Base-by-base conservation (phyloP, 768 basidiomycete genomes). In the Tricholoma furcatifolium region DNA sequence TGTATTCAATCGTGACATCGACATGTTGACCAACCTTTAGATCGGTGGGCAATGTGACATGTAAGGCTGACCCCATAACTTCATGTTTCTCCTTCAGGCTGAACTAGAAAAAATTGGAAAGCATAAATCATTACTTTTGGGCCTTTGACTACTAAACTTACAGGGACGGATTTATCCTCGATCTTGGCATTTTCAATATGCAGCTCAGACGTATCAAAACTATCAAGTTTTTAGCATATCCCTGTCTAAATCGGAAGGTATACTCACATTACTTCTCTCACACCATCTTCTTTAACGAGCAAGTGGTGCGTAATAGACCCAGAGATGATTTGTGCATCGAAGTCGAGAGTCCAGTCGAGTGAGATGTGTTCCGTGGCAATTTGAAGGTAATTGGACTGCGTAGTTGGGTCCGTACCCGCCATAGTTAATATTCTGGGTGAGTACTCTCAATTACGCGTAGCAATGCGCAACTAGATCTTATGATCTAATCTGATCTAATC, bases 341-440 rank as follows among this genome's bases (percentile, higher is more conserved):
- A 97, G 69, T 97, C 85, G 57, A 97, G 70, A 0, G 61, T 70
- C 93, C 93, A 96, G 58, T 88, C 78, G 46, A 97, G 81, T 18
- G 79, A 70, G 14, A 93, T 70, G 64, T 91, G 83, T 34, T 80
- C 75, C 1, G 88, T 84, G 2, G 73, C 67, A 58, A 94, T 77
- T 43, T 85, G 71, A 4, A 71, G 66, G 67, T 90, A 92, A 72
- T 97, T 97, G 20, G 91, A 80, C 62, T 93, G 88, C 0, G 88
- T 87, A 0, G 90, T 83, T 17, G 84, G 85, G 63, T 91, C 88
- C 30, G 56, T 27, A 27, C 27, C 27, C 7, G 3, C 27, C 27
- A 27, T 27, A 27, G 27, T 7, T 27, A 4, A 7, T n/a, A n/a
- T n/a, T 27, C 27, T 27, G 7, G 27, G 7, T 27, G 27, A 27